A percentile compares a stretch with the other conserved stretches of the same genome.
phyloP scores from a whole-genome alignment of 805 yeast genomes.

The Barnettozyma pratensis region DNA sequence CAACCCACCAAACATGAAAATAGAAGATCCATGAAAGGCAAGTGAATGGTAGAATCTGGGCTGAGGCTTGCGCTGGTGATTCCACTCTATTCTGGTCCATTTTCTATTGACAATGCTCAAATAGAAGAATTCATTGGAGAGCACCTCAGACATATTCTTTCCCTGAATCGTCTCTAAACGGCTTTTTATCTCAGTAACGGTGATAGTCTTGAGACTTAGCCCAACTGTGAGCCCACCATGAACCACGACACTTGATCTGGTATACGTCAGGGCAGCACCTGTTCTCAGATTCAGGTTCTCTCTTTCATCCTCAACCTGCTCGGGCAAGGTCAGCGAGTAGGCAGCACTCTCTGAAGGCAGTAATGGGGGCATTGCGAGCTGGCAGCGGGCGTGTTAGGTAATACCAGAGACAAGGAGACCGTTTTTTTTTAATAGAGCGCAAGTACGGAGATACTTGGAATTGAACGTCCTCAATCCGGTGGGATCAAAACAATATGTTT shows the following conservation, averaged over 20 bases:
- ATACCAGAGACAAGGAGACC: too few species aligned
- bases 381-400: too few species aligned
- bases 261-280: slow-evolving; percentile 57
- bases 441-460: too few species aligned
- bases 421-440: too few species aligned
- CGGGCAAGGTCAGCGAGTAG: slow-evolving; percentile 53
- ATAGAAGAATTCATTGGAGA: slow-evolving; percentile 61
- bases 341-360: slow-evolving; percentile 63
- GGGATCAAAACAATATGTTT: too few species aligned
- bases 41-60: slow-evolving; percentile 57
- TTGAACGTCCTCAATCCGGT: too few species aligned
- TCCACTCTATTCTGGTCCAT: slow-evolving; percentile 45
- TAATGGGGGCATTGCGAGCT: slow-evolving; percentile 46
- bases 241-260: slow-evolving; percentile 55
- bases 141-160: slow-evolving; percentile 10
- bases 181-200: slow-evolving; percentile 12
- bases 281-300: slow-evolving; percentile 55
- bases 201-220: slow-evolving; percentile 23
- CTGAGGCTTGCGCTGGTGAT: slow-evolving; percentile 9
- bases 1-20: slow-evolving; percentile 67
- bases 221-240: slow-evolving; percentile 68
- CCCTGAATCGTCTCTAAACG: slow-evolving; percentile 6
- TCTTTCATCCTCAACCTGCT: slow-evolving; percentile 43
- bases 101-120: slow-evolving; percentile 51
- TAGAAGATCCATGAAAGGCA: slow-evolving; percentile 40